phyloP scores from a whole-genome alignment of 176 grass and related monocot species.

The Triticum urartu region DNA sequence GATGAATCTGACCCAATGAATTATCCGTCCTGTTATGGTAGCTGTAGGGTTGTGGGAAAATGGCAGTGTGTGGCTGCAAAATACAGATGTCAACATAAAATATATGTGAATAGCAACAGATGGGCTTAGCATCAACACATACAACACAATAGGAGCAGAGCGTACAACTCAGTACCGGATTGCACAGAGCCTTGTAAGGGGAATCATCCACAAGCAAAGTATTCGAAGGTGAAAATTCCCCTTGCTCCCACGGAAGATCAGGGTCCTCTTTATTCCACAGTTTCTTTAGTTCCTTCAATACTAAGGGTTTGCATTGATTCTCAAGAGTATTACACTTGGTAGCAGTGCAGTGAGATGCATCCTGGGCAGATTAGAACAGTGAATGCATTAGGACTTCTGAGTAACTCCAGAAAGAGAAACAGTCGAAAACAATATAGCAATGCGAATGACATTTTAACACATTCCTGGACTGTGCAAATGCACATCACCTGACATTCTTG shows the following conservation, averaged over 20 bases:
- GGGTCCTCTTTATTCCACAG: conserved; percentile 76
- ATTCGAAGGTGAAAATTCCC: conserved; percentile 79
- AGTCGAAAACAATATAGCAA: neutral
- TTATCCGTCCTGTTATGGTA: conserved; percentile 47
- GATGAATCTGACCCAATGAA: conserved; percentile 68
- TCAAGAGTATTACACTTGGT: conserved; percentile 65
- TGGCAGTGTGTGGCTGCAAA: conserved; percentile 78
- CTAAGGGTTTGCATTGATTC: conserved; percentile 64
- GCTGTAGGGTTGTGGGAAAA: conserved; percentile 71
- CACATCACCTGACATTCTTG: neutral
- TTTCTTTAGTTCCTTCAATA: conserved; percentile 89
- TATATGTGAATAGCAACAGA: conserved; percentile 25
- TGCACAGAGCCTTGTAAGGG: conserved; percentile 88
- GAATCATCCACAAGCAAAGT: conserved; percentile 97
- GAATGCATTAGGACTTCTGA: conserved; percentile 2
- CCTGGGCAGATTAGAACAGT: conserved; percentile 46
- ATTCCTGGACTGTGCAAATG: neutral
- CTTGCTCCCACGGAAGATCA: conserved; percentile 77
- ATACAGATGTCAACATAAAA: conserved; percentile 35
- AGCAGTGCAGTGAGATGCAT: conserved; percentile 66
- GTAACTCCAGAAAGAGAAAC: conserved; percentile 18
- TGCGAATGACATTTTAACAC: neutral
- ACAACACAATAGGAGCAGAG: neutral
- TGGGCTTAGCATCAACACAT: conserved; percentile 16
- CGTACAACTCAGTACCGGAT: conserved; percentile 62